Evolutionary conservation across 768 basidiomycete genomes (phyloP), one percentile per base, ranked within the genome.

Genomic region (Suillus sp.): DNA sequence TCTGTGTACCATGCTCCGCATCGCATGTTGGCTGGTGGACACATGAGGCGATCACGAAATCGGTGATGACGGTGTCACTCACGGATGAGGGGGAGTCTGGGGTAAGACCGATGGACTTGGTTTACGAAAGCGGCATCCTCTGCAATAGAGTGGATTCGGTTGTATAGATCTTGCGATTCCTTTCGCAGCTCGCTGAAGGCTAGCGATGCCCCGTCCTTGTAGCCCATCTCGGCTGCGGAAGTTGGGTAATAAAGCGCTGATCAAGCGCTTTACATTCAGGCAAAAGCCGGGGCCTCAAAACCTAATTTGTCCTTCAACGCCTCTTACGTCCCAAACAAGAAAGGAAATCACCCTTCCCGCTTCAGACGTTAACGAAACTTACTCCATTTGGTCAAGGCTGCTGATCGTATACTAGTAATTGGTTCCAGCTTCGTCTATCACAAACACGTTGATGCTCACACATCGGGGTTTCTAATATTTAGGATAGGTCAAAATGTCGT

Each of bases 1-100:
- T 94, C 83, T 7, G 89, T 86, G 73, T 97, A 98, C 96, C 96
- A 99, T 8, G 90, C 90, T 4, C 96, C 96, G 69, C 95, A 97
- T 27, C 96, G 86, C 70, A 95, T 83, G 73, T 99, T 99, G 3
- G 96, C 94, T 92, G 70, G 25, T 60, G 14, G 27, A n/a, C 10
- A 18, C 6, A n/a, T 62, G 32, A 61, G 57, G 37, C 37, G 10
- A 50, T 13, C 18, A n/a, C 18, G 51, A 42, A 37, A 22, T n/a
- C 8, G 14, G 54, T 62, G 32, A 8, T 60, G 2, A 11, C 8
- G 37, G 25, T 57, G 30, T n/a, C 62, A 84, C 78, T 32, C 61
- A 84, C 90, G 86, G 14, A 91, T 69, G 10, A 91, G 63, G 0
- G 89, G 86, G 18, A 89, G 72, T 27, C 80, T 70, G 1, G 74